phyloP scores from a whole-genome alignment of 345 rosid genomes.

The Arabis alpina region DNA sequence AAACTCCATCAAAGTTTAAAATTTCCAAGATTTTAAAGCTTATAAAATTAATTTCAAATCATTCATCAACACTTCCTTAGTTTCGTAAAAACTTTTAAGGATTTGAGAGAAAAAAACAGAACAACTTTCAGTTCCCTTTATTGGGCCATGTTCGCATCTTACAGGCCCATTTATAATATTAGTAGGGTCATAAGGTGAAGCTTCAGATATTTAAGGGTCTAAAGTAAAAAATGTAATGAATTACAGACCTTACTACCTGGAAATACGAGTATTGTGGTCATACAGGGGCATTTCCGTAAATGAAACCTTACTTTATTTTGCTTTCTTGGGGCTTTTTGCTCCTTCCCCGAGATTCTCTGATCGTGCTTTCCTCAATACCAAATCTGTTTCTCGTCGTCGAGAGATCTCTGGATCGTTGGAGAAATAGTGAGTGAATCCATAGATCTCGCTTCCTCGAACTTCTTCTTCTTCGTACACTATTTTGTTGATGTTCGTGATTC shows the following conservation, averaged over 20 bases:
- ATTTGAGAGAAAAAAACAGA: neutral
- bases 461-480: constrained; percentile 16
- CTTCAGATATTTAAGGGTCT: constrained; percentile 9
- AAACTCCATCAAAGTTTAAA: too few relatives aligned
- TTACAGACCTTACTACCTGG: neutral
- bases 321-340: constrained; percentile 12
- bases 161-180: constrained; percentile 22
- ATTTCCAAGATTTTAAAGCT: too few relatives aligned
- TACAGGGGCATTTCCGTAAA: constrained; percentile 32
- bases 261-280: constrained; percentile 8
- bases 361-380: constrained; percentile 42
- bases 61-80: too few relatives aligned
- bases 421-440: constrained; percentile 29
- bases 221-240: constrained; percentile 9
- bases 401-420: constrained; percentile 33
- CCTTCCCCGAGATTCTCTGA: constrained; percentile 38
- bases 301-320: neutral
- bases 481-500: constrained; percentile 2
- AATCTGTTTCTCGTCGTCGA: constrained; percentile 37
- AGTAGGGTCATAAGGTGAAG: neutral
- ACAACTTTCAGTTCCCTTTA: neutral
- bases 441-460: constrained; percentile 30
- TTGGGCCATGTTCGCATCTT: neutral
- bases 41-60: too few relatives aligned
- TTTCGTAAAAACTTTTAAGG: neutral